Evolutionary conservation across 805 yeast species (phyloP).

Genomic region (Ogataea pini): DNA sequence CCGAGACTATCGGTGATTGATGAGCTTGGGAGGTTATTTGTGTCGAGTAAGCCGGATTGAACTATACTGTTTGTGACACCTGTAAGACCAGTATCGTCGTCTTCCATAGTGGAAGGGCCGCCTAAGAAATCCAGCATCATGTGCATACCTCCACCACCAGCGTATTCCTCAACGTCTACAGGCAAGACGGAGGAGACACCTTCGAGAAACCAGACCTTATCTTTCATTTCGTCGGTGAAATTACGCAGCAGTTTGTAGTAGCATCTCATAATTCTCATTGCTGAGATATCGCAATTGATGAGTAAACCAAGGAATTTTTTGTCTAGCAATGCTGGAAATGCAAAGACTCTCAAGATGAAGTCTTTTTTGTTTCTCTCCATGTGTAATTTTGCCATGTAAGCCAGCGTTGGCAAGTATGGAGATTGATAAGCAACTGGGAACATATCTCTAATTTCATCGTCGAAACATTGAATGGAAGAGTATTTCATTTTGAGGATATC

Average conservation of each 20-base stretch:
- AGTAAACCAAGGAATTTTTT: conserved; percentile 73
- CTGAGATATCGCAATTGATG: conserved; percentile 81
- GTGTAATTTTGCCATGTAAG: conserved; percentile 80
- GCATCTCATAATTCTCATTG: conserved; percentile 88
- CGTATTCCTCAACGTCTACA: conserved; percentile 86
- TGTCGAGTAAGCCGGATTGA: conserved; percentile 49
- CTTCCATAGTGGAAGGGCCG: conserved; percentile 47
- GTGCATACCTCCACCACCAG: conserved; percentile 90
- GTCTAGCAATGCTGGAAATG: conserved; percentile 90
- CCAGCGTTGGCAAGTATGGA: conserved; percentile 84
- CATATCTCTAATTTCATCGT: conserved; percentile 77
- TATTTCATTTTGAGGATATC: conserved; percentile 34
- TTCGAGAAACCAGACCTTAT: conserved; percentile 89
- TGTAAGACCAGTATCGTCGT: conserved; percentile 38
- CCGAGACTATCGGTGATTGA: conserved; percentile 45
- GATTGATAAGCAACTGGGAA: conserved; percentile 84
- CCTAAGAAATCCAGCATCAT: conserved; percentile 89
- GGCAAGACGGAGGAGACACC: conserved; percentile 89
- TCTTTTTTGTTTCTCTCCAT: conserved; percentile 82
- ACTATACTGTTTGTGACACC: conserved; percentile 47
- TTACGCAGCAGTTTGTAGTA: conserved; percentile 80
- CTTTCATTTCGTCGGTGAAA: conserved; percentile 84
- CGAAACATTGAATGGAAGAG: conserved; percentile 77
- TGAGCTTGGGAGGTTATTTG: conserved; percentile 58
- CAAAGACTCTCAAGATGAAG: conserved; percentile 82